phyloP scores from a whole-genome alignment of 176 grass and related monocot species.

The Saccharum spontaneum region DNA sequence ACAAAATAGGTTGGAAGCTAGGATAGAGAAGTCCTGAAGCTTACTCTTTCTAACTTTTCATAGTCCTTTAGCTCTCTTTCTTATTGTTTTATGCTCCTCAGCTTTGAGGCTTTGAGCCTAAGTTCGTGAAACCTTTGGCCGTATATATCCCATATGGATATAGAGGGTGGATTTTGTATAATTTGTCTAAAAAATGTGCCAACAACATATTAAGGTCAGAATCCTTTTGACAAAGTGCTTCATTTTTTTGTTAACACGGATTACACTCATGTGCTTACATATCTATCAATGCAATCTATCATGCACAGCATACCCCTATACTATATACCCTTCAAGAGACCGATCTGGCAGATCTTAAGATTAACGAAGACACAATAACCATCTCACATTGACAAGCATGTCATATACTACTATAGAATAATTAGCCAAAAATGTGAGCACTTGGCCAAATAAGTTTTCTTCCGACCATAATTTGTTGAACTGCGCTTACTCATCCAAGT shows the following conservation, averaged over 20 bases:
- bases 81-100: neutral
- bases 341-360: neutral
- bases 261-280: neutral
- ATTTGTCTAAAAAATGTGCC: neutral
- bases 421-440: neutral
- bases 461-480: neutral
- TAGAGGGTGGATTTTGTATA: neutral
- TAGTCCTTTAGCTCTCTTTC: neutral
- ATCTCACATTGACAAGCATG: neutral
- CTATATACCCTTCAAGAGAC: neutral
- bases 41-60: neutral
- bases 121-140: neutral
- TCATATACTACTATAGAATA: neutral
- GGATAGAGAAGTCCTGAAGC: neutral
- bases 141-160: neutral
- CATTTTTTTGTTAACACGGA: neutral
- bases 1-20: neutral
- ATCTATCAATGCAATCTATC: neutral
- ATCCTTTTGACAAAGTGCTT: neutral
- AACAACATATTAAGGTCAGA: neutral
- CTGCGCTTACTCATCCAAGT: neutral
- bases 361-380: neutral
- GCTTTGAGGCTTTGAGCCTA: neutral
- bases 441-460: neutral
- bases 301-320: too few relatives aligned